A percentile compares a stretch with the other conserved stretches of the same genome.
Evolutionary conservation across 139 green algal genomes (phyloP).

Genomic region (Tetradesmus obliquus): DNA sequence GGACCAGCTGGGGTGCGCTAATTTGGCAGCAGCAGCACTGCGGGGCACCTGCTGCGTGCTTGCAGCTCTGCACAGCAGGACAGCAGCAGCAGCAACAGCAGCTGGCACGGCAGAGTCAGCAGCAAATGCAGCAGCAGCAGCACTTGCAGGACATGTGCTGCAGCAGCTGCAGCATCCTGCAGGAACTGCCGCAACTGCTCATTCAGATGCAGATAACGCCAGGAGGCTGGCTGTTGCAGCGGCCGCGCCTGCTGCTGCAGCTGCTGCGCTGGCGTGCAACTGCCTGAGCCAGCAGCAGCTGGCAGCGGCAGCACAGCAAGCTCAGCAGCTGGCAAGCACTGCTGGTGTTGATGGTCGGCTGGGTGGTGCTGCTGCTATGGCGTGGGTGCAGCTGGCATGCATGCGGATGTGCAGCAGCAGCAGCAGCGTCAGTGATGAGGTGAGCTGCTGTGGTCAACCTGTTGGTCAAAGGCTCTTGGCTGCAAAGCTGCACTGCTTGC

Average conservation of each 20-base stretch:
- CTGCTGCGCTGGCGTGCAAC: background rate
- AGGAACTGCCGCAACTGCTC: background rate
- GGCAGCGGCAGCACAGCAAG: background rate
- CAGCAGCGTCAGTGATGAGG: background rate
- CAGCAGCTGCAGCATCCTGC: background rate
- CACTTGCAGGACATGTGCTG: background rate
- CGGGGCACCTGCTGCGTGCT: conserved; percentile 14
- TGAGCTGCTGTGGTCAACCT: background rate
- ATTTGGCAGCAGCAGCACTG: background rate
- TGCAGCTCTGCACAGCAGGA: background rate
- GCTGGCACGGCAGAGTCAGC: background rate
- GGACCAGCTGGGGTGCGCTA: background rate
- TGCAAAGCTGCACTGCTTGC: too few relatives aligned
- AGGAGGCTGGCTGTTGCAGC: background rate
- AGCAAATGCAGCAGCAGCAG: background rate
- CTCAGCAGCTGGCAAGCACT: background rate
- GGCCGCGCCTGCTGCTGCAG: background rate
- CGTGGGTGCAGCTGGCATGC: background rate
- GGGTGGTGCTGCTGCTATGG: background rate
- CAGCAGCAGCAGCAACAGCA: conserved; percentile 9
- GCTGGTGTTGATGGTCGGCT: background rate
- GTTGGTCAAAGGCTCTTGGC: background rate
- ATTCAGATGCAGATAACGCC: background rate
- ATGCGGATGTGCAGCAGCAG: background rate
- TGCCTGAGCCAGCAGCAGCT: background rate